Percentiles rank a stretch among this genome's conserved stretches.
Conservation (phyloP, 2,329 filamentous ascomycete genomes). For the Penicillium olsonii region DNA sequence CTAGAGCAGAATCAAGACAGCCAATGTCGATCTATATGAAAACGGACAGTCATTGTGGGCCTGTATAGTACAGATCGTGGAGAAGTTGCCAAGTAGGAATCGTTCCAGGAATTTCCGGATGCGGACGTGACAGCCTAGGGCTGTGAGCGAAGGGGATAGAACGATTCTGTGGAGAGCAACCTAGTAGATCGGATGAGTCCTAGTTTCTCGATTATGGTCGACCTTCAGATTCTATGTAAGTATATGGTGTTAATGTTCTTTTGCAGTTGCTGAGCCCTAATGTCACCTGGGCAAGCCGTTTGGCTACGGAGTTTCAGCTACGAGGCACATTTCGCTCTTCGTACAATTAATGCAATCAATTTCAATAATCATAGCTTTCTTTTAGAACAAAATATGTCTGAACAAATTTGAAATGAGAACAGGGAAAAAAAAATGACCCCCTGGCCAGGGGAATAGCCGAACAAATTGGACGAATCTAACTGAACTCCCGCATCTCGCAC, state of each 20-base stretch:
- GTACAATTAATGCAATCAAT: not conserved
- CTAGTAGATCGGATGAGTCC: no score
- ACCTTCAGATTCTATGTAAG: no score
- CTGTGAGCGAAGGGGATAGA: no score
- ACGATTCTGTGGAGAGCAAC: no score
- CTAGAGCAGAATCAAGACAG: not conserved
- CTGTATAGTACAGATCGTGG: no score
- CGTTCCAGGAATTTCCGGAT: constrained; percentile 2
- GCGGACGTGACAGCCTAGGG: constrained; percentile 1
- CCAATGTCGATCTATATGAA: not conserved
- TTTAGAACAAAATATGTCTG: not conserved
- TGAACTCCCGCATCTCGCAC: not conserved
- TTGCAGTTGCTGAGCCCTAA: not conserved
- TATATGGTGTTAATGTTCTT: no score
- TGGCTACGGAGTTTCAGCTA: no score
- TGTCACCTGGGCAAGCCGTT: not conserved
- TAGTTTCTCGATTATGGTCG: no score
- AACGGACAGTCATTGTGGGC: constrained; percentile 1
- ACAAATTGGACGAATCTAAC: not conserved
- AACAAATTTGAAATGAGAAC: not conserved
- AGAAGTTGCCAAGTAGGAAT: not conserved
- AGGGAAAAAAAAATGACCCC: no score
- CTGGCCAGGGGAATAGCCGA: no score
- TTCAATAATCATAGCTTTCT: not conserved
- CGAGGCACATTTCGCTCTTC: not conserved